Conservation (phyloP, 1,284 basidiomycete species). For the Exobasidium cylindrosporum region DNA sequence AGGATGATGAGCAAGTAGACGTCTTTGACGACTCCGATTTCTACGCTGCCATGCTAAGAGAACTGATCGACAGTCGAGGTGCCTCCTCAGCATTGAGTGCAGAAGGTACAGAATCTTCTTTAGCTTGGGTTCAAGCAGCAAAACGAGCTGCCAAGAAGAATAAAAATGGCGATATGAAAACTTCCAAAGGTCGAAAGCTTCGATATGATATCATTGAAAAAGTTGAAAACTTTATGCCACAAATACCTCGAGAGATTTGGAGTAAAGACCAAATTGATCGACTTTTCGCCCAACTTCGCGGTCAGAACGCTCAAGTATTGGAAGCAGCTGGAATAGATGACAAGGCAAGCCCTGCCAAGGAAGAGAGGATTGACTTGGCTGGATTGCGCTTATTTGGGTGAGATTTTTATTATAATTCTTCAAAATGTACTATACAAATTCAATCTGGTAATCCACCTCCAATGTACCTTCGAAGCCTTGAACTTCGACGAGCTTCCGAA, state of each 20-base stretch:
- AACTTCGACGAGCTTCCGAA: neutral
- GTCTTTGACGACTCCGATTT: slow-evolving; percentile 54
- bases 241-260: slow-evolving; percentile 24
- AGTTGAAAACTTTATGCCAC: slow-evolving; percentile 53
- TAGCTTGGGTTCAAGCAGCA: slow-evolving; percentile 6
- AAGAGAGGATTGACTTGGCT: neutral
- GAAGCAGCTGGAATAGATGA: neutral
- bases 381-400: neutral
- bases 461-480: slow-evolving; percentile 1
- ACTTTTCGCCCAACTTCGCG: slow-evolving; percentile 8
- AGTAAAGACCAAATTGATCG: slow-evolving; percentile 16
- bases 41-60: slow-evolving; percentile 46
- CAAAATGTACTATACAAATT: neutral
- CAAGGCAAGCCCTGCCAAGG: neutral
- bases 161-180: slow-evolving; percentile 40
- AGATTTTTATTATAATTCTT: neutral
- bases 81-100: neutral
- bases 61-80: slow-evolving; percentile 42
- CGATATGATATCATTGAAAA: slow-evolving; percentile 52
- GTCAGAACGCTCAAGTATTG: neutral
- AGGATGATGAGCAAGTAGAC: slow-evolving; percentile 25
- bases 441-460: neutral
- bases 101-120: slow-evolving; percentile 8
- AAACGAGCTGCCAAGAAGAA: slow-evolving; percentile 22
- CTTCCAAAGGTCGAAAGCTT: slow-evolving; percentile 48